Conservation (phyloP, 2,329 filamentous ascomycete genomes). For the Gyromitra esculenta region DNA sequence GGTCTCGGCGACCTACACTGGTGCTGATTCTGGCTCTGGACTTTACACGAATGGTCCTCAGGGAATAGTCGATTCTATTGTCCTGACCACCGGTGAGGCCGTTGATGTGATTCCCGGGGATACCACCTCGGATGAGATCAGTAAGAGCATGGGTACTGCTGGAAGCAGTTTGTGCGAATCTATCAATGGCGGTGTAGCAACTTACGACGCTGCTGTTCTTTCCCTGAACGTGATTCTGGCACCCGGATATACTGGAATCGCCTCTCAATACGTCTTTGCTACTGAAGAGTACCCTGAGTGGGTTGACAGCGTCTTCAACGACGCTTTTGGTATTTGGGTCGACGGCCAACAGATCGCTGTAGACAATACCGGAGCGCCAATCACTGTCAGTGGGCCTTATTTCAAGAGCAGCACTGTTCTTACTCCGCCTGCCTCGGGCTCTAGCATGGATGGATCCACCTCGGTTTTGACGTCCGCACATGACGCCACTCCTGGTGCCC, state of each 20-base stretch:
- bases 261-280: conserved; percentile 38
- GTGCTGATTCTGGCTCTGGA: conserved; percentile 28
- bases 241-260: conserved; percentile 19
- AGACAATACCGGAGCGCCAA: conserved; percentile 17
- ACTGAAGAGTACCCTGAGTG: conserved; percentile 50
- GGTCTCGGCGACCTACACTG: conserved; percentile 39
- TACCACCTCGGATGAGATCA: background rate
- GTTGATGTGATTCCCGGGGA: conserved; percentile 29
- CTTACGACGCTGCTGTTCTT: conserved; percentile 41
- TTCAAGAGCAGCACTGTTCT: conserved; percentile 30
- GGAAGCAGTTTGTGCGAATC: conserved; percentile 30
- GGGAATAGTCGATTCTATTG: conserved; percentile 43
- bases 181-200: conserved; percentile 15
- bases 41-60: conserved; percentile 37
- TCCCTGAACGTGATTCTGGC: conserved; percentile 37
- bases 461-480: conserved; percentile 28
- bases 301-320: conserved; percentile 38
- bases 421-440: conserved; percentile 41
- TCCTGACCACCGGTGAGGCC: conserved; percentile 41
- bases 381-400: conserved; percentile 35
- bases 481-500: conserved; percentile 19
- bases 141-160: background rate
- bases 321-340: conserved; percentile 46
- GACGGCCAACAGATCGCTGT: conserved; percentile 41
- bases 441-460: conserved; percentile 41